Percentiles rank a stretch among this genome's conserved stretches.
phyloP scores from a whole-genome alignment of 2,329 filamentous ascomycete genomes.

The Parastagonospora nodorum region DNA sequence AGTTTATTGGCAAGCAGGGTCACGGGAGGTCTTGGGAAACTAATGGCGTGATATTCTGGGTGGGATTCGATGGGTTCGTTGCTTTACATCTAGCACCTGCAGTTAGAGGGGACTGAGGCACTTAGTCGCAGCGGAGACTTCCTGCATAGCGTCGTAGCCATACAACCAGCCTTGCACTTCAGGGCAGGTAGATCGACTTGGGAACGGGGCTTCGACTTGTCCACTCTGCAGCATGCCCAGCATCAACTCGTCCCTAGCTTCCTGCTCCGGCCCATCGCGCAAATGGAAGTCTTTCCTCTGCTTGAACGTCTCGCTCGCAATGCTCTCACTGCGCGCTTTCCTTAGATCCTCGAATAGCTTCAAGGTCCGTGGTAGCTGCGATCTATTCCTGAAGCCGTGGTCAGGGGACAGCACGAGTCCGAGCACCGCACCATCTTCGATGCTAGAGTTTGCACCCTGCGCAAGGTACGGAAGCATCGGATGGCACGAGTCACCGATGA shows the following conservation, averaged over 20 bases:
- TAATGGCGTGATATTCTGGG: no score
- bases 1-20: no score
- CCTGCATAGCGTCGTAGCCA: constrained; percentile 40
- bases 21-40: no score
- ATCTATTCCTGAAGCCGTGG: constrained; percentile 15
- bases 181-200: constrained; percentile 60
- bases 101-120: no score
- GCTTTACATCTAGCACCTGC: no score
- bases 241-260: constrained; percentile 63
- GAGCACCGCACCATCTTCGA: constrained; percentile 71
- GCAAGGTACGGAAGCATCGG: constrained; percentile 44
- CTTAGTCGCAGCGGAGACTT: constrained; percentile 14
- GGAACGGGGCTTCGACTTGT: constrained; percentile 58
- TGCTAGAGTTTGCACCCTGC: constrained; percentile 64
- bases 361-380: constrained; percentile 46
- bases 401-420: constrained; percentile 57
- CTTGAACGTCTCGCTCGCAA: constrained; percentile 67
- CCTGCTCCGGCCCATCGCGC: constrained; percentile 60
- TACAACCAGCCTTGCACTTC: constrained; percentile 44
- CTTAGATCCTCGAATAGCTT: constrained; percentile 53
- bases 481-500: constrained; percentile 41
- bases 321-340: constrained; percentile 57
- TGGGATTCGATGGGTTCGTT: no score
- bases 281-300: constrained; percentile 50
- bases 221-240: constrained; percentile 55